These are phyloP conservation scores for Sporothrix luriei DNA, from an alignment of 2,329 filamentous ascomycete genomes.

Conservation along the genomic window DNA sequence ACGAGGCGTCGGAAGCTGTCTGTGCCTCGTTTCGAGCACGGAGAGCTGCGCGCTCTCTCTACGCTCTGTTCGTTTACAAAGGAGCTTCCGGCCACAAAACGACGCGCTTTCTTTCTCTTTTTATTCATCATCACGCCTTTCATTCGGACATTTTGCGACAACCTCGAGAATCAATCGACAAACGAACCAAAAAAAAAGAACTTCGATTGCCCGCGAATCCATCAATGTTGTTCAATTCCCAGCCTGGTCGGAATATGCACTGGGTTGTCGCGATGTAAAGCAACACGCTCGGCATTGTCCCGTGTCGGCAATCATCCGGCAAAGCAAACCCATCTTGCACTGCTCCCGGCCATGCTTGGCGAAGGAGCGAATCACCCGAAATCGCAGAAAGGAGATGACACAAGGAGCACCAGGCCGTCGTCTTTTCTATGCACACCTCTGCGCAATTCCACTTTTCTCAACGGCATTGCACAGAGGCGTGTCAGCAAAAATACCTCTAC, in stretches of 20 bases:
- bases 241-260: background rate
- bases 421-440: constrained; percentile 19
- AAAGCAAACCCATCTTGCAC: background rate
- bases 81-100: constrained; percentile 29
- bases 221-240: background rate
- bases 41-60: constrained; percentile 22
- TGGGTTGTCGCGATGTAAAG: constrained; percentile 15
- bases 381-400: constrained; percentile 8
- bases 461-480: constrained; percentile 15
- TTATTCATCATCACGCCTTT: constrained; percentile 13
- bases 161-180: background rate
- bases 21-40: background rate
- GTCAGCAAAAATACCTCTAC: constrained; percentile 23
- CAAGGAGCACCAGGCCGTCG: background rate
- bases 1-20: constrained; percentile 20
- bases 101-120: constrained; percentile 25
- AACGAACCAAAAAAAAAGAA: constrained; percentile 9
- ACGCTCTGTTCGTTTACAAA: constrained; percentile 14
- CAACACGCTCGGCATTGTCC: constrained; percentile 9
- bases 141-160: constrained; percentile 17
- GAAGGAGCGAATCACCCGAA: constrained; percentile 1
- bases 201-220: background rate
- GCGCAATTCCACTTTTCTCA: constrained; percentile 13
- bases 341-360: background rate
- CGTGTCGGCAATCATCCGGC: background rate